These are phyloP conservation scores for Aspergillus fumigatus DNA, from an alignment of 2,329 filamentous ascomycete species.

Conservation along the genomic window DNA sequence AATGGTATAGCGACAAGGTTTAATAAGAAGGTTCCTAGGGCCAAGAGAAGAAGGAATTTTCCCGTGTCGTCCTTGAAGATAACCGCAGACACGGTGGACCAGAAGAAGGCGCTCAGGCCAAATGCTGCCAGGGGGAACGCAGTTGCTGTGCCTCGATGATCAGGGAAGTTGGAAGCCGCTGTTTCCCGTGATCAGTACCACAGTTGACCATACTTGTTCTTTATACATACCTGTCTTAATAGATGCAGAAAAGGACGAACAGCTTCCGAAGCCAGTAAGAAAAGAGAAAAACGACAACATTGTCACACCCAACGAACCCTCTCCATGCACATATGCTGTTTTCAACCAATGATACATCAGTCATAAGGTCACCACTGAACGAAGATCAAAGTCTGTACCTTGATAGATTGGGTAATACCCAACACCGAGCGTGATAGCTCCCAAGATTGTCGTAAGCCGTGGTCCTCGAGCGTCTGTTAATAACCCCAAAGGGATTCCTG, in stretches of 20 bases:
- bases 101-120: conserved; percentile 93
- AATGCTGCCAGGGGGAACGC: conserved; percentile 91
- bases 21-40: conserved; percentile 71
- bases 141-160: conserved; percentile 86
- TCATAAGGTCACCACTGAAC: neutral
- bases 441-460: conserved; percentile 70
- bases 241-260: conserved; percentile 81
- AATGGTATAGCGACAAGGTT: conserved; percentile 79
- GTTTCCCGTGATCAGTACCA: conserved; percentile 22
- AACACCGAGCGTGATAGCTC: conserved; percentile 64
- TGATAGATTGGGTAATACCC: conserved; percentile 83
- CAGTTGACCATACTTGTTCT: neutral
- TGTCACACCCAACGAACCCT: conserved; percentile 51
- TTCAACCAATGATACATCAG: conserved; percentile 9
- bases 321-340: conserved; percentile 65
- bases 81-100: conserved; percentile 72
- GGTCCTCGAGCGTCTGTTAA: conserved; percentile 81
- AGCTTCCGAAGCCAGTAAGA: conserved; percentile 82
- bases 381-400: conserved; percentile 30
- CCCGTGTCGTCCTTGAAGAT: conserved; percentile 80
- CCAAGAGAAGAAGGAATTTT: conserved; percentile 73
- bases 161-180: conserved; percentile 86
- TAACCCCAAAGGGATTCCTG: conserved; percentile 83
- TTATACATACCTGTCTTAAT: conserved; percentile 63
- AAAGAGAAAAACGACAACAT: conserved; percentile 77